Evolutionary conservation across 257 asterid genomes (phyloP), one percentile per base, ranked within the genome.

Genomic region (Solanum gandarillasii): DNA sequence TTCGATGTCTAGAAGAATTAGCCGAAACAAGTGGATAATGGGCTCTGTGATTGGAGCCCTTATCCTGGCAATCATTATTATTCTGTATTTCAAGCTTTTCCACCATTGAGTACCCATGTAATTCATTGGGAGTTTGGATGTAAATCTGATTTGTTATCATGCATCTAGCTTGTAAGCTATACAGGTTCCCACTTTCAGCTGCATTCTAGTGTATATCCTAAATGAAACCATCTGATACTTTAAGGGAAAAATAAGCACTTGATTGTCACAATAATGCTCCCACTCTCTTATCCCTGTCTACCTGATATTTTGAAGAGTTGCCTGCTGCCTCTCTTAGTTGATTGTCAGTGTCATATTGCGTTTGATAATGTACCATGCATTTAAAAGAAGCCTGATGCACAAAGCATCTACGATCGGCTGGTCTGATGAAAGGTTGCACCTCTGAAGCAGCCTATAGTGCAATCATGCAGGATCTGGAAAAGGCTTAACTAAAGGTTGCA

Each of bases 1-100:
- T 68, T 84, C 99, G 89, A 97, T 97, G 99, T 88, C 98, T 18
- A 91, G 94, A 88, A 94, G 98, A 92, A 92, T 97, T 88, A 94
- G 95, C 90, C 91, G 98, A 89, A 93, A 97, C 83, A 97, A 97
- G 94, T 93, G 94, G 98, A 93, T 97, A 3, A 85, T 95, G 41
- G 98, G 98, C 89, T 92, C 95, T 85, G 86, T 97, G 73, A 93
- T 95, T 82, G 95, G 89, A 72, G 98, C 95, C 71, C 95, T 97
- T 78, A 87, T 94, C 90, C 88, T 97, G 87, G 98, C 98, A 10
- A 93, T 97, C 84, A 41, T 95, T 35, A 6, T 97, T 32, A 92
- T 95, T 83, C 92, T 97, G 70, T 97, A 95, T 88, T 93, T 94
- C 25, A 97, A 95, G 91, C n/a, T 95, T 35, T 92, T 83, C 70